Percentiles rank a stretch among this genome's conserved stretches.
These are phyloP conservation scores for Cladosporium sp. DNA, from an alignment of 2,329 filamentous ascomycete species.

Conservation along the genomic window DNA sequence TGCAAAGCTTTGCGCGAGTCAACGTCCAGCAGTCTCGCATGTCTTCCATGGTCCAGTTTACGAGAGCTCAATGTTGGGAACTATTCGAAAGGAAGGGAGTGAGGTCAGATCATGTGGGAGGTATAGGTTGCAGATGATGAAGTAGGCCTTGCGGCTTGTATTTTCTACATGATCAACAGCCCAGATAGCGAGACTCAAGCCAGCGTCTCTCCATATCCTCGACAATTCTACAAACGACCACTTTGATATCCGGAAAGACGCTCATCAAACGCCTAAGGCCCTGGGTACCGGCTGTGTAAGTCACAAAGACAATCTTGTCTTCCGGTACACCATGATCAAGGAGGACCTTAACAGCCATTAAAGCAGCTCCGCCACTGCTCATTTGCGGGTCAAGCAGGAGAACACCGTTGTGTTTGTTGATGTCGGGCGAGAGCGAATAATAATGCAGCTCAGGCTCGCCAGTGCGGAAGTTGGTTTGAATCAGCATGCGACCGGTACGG, in stretches of 20 bases:
- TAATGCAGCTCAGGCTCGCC: conserved; percentile 94
- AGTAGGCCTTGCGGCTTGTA: background rate
- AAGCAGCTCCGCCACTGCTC: conserved; percentile 75
- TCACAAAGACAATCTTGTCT: conserved; percentile 83
- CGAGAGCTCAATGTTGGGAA: too few species aligned
- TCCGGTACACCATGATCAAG: conserved; percentile 87
- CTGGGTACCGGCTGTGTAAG: conserved; percentile 79
- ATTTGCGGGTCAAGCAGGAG: conserved; percentile 90
- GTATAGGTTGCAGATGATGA: too few species aligned
- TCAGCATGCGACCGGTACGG: conserved; percentile 79
- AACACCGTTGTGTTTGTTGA: conserved; percentile 71
- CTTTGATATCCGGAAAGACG: conserved; percentile 81
- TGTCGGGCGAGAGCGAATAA: conserved; percentile 69
- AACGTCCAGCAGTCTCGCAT: too few species aligned
- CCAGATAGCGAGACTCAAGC: conserved; percentile 85
- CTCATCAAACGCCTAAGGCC: conserved; percentile 80
- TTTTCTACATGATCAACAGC: conserved; percentile 57
- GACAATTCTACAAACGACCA: conserved; percentile 78
- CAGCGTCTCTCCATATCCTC: conserved; percentile 79
- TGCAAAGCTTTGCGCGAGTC: too few species aligned
- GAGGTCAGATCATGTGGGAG: too few species aligned
- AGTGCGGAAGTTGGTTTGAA: conserved; percentile 74
- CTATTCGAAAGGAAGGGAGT: too few species aligned
- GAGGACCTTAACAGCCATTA: conserved; percentile 96
- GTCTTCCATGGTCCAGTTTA: too few species aligned